Conservation (phyloP, 2,329 filamentous ascomycete species). For the Hysterium pulicare region DNA sequence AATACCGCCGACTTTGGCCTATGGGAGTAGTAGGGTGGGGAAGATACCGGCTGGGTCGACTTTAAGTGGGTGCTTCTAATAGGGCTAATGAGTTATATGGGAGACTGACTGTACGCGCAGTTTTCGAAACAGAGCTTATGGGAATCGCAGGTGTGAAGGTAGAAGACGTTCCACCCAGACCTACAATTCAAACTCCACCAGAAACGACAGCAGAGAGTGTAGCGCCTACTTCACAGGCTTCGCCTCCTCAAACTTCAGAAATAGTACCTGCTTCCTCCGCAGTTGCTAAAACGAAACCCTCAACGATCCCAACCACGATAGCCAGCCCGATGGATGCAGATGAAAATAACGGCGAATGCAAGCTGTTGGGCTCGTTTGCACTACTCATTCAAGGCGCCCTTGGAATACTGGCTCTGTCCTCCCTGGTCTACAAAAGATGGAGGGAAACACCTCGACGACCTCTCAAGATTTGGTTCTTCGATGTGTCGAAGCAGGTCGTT, state of each 20-base stretch:
- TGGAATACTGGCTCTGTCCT: constrained; percentile 75
- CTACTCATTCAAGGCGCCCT: constrained; percentile 85
- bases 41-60: constrained; percentile 77
- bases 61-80: constrained; percentile 55
- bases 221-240: neutral
- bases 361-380: constrained; percentile 85
- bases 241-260: neutral
- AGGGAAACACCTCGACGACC: constrained; percentile 87
- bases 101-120: constrained; percentile 38
- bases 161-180: constrained; percentile 13
- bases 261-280: neutral
- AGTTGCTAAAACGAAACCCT: constrained; percentile 13
- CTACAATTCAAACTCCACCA: constrained; percentile 8
- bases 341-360: constrained; percentile 70
- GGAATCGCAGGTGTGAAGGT: constrained; percentile 61
- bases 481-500: constrained; percentile 95
- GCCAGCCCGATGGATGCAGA: constrained; percentile 34
- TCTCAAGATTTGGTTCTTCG: constrained; percentile 96
- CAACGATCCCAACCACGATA: neutral
- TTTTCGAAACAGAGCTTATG: constrained; percentile 90
- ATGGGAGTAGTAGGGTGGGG: constrained; percentile 71
- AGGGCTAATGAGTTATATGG: neutral
- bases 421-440: constrained; percentile 90
- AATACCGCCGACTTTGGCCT: constrained; percentile 82
- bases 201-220: neutral